A percentile compares a stretch with the other conserved stretches of the same genome.
Evolutionary conservation across 495 filamentous ascomycete species (phyloP).

Genomic region (Penicillium crystallinum): DNA sequence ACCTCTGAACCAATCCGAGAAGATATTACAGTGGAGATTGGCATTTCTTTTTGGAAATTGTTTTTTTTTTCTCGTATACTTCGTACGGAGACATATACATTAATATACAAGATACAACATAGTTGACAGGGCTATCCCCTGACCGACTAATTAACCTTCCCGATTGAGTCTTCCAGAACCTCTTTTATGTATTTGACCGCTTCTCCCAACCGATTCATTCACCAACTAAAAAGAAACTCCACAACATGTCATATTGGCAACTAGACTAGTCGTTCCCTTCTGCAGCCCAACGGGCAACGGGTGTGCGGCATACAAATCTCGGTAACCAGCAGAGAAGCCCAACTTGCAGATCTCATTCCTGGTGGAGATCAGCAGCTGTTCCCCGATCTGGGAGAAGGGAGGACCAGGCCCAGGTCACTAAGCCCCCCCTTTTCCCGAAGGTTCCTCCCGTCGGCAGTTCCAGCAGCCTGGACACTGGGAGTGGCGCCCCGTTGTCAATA

Average conservation of each 20-base stretch:
- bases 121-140: background rate
- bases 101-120: no score
- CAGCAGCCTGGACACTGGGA: constrained; percentile 10
- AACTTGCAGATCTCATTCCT: constrained; percentile 10
- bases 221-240: constrained; percentile 4
- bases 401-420: constrained; percentile 14
- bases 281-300: constrained; percentile 15
- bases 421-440: constrained; percentile 14
- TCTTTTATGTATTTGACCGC: constrained; percentile 11
- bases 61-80: background rate
- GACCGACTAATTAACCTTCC: constrained; percentile 11
- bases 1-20: background rate
- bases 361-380: constrained; percentile 12
- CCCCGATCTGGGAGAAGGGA: constrained; percentile 16
- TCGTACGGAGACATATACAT: background rate
- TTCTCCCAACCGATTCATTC: constrained; percentile 17
- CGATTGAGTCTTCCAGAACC: constrained; percentile 1
- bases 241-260: constrained; percentile 13
- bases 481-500: constrained; percentile 13
- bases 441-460: constrained; percentile 10
- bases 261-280: background rate
- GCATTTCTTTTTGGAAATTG: background rate
- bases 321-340: constrained; percentile 3
- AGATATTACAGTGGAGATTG: background rate
- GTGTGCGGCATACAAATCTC: constrained; percentile 14